A percentile compares a stretch with the other conserved stretches of the same genome.
Evolutionary conservation across 768 basidiomycete species (phyloP).

Genomic region (Boletus fagicola): DNA sequence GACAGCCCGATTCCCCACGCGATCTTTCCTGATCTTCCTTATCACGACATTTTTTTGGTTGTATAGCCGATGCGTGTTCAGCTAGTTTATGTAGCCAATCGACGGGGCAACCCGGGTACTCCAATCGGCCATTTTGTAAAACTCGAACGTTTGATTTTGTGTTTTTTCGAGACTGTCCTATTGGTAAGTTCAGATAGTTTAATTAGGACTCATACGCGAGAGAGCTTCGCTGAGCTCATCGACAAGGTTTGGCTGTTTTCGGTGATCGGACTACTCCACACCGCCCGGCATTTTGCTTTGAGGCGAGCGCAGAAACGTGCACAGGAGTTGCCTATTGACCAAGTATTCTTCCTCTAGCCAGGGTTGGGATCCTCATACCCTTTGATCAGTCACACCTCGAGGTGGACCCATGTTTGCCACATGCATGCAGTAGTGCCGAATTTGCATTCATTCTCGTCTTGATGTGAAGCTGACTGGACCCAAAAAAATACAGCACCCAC

Average conservation of each 20-base stretch:
- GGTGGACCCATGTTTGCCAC: conserved; percentile 35
- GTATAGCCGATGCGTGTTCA: conserved; percentile 9
- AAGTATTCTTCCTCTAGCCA: conserved; percentile 12
- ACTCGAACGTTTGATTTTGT: conserved; percentile 7
- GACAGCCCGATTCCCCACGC: conserved; percentile 13
- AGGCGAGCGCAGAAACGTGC: conserved; percentile 18
- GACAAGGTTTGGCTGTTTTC: conserved; percentile 27
- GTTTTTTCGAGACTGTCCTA: conserved; percentile 8
- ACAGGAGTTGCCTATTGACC: conserved; percentile 21
- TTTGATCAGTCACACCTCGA: conserved; percentile 37
- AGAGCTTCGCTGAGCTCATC: conserved; percentile 31
- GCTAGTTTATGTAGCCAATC: conserved; percentile 8
- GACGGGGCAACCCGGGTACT: conserved; percentile 5
- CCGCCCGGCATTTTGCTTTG: conserved; percentile 25
- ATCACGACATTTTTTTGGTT: conserved; percentile 6
- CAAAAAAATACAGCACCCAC: conserved; percentile 22
- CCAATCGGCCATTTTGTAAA: conserved; percentile 10
- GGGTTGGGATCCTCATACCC: conserved; percentile 30
- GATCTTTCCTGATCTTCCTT: conserved; percentile 11
- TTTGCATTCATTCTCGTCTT: conserved; percentile 31
- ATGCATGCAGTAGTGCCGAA: conserved; percentile 28
- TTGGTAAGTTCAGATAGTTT: conserved; percentile 22
- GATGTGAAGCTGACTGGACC: conserved; percentile 20
- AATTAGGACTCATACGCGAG: conserved; percentile 20
- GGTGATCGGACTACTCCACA: conserved; percentile 29